Evolutionary conservation across 2,329 filamentous ascomycete genomes (phyloP).

Genomic region (Phyllosticta citriasiana): DNA sequence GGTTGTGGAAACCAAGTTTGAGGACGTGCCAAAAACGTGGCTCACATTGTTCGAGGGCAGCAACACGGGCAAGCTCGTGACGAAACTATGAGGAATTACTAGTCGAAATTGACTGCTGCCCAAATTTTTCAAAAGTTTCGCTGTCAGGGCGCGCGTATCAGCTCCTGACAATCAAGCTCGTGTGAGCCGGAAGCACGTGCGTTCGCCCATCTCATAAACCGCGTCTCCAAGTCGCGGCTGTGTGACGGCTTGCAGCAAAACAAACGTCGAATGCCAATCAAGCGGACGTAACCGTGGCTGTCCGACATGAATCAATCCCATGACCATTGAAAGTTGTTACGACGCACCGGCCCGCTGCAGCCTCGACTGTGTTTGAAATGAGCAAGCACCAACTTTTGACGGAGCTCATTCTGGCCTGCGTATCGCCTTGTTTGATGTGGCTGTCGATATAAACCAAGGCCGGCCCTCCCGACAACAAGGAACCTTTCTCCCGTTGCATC

Average conservation of each 20-base stretch:
- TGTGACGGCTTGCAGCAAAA: neutral
- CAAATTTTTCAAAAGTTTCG: neutral
- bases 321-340: neutral
- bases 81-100: slow-evolving; percentile 18
- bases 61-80: slow-evolving; percentile 40
- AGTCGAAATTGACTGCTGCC: neutral
- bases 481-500: neutral
- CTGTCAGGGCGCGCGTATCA: neutral
- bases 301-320: too few relatives aligned
- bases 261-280: neutral
- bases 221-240: neutral
- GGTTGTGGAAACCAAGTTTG: slow-evolving; percentile 37
- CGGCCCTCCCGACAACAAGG: slow-evolving; percentile 4
- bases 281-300: neutral
- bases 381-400: neutral
- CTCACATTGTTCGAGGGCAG: slow-evolving; percentile 37
- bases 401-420: slow-evolving; percentile 1
- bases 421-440: slow-evolving; percentile 5
- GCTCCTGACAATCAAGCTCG: neutral
- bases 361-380: neutral
- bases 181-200: neutral
- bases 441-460: slow-evolving; percentile 1
- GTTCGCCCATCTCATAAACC: neutral
- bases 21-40: slow-evolving; percentile 42
- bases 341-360: neutral